These are phyloP conservation scores for Dryadomyces quercus-mongolicae DNA, from an alignment of 2,329 filamentous ascomycete species.

Conservation along the genomic window DNA sequence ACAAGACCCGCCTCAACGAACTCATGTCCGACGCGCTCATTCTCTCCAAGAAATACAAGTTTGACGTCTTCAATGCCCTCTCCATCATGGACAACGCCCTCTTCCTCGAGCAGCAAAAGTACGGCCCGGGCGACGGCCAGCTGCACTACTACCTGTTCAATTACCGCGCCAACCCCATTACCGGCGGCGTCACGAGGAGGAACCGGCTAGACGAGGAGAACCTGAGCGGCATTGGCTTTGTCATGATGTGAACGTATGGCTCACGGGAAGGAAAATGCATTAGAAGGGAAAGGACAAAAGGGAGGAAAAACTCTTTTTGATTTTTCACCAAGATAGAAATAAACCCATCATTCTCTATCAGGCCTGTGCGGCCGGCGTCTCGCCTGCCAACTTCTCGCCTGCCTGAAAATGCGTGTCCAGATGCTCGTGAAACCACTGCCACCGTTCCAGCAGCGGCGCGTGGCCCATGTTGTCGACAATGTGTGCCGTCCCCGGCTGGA, in stretches of 20 bases:
- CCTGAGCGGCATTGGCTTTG: slow-evolving; percentile 79
- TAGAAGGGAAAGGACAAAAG: neutral
- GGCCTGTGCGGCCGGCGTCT: neutral
- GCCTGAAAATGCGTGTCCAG: slow-evolving; percentile 44
- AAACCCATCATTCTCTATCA: neutral
- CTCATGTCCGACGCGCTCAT: slow-evolving; percentile 79
- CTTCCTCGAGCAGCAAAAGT: slow-evolving; percentile 89
- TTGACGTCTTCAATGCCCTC: slow-evolving; percentile 95
- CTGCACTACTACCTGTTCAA: slow-evolving; percentile 98
- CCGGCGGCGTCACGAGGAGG: slow-evolving; percentile 69
- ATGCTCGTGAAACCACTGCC: slow-evolving; percentile 53
- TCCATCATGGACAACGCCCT: slow-evolving; percentile 88
- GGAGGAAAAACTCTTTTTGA: neutral
- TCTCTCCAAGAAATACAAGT: slow-evolving; percentile 68
- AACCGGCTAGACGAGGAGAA: slow-evolving; percentile 67
- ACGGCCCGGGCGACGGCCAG: slow-evolving; percentile 86
- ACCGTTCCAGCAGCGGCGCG: slow-evolving; percentile 59
- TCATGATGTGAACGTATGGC: slow-evolving; percentile 40
- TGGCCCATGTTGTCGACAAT: slow-evolving; percentile 66
- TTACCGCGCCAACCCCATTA: slow-evolving; percentile 77
- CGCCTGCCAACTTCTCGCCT: slow-evolving; percentile 32
- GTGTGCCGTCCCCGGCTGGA: slow-evolving; percentile 48
- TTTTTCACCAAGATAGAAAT: neutral
- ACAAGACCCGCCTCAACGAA: slow-evolving; percentile 69
- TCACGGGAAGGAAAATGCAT: neutral